Percentiles rank a stretch among this genome's conserved stretches.
Conservation (phyloP, 495 filamentous ascomycete genomes). For the Choiromyces venosus region DNA sequence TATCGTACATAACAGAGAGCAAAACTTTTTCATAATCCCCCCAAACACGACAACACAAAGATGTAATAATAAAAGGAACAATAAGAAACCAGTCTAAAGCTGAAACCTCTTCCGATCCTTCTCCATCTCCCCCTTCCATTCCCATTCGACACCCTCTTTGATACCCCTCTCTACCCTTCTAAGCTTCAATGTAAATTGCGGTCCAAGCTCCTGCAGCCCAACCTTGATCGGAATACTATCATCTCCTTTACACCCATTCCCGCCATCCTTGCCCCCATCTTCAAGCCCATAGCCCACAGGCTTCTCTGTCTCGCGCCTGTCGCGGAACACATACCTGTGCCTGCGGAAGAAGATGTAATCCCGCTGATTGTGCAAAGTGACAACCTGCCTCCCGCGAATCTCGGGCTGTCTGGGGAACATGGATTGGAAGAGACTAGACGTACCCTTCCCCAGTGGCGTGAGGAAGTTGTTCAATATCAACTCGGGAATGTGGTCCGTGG, state of each 20-base stretch:
- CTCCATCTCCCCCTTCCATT: conserved; percentile 91
- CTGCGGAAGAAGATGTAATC: conserved; percentile 92
- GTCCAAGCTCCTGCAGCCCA: conserved; percentile 80
- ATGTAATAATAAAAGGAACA: background rate
- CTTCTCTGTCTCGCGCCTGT: conserved; percentile 79
- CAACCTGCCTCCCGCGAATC: conserved; percentile 73
- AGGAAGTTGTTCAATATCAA: conserved; percentile 93
- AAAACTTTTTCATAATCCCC: background rate
- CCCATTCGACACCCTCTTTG: conserved; percentile 65
- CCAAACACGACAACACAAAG: background rate
- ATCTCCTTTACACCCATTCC: conserved; percentile 74
- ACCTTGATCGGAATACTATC: conserved; percentile 73
- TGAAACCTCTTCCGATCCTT: conserved; percentile 90
- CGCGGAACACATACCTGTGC: conserved; percentile 87
- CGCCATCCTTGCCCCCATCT: conserved; percentile 55
- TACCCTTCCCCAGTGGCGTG: conserved; percentile 85
- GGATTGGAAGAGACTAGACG: conserved; percentile 74
- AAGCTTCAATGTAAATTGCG: conserved; percentile 79
- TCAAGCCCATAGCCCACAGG: conserved; percentile 52
- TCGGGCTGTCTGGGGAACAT: conserved; percentile 82
- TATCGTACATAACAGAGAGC: background rate
- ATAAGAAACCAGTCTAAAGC: conserved; percentile 50
- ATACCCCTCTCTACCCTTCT: conserved; percentile 87
- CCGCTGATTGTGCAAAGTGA: conserved; percentile 89
- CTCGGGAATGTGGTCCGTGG: conserved; percentile 86